These are phyloP conservation scores for Hemileia vastatrix DNA, from an alignment of 1,284 basidiomycete species.

Conservation along the genomic window DNA sequence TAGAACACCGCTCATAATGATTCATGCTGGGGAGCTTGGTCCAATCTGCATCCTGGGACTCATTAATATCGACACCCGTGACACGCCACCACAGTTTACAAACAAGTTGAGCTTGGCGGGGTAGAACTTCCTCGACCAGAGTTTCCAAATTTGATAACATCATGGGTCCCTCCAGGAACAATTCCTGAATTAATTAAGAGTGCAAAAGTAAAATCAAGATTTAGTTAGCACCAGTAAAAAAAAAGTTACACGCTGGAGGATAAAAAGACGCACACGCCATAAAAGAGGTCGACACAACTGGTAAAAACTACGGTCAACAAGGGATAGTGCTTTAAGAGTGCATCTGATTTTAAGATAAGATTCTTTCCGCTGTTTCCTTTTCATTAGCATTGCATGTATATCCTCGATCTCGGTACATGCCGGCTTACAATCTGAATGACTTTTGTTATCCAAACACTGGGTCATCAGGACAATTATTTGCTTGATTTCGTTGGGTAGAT, in stretches of 20 bases:
- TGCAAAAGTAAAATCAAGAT: neutral
- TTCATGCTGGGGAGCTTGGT: neutral
- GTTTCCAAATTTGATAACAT: neutral
- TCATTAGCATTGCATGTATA: too few species aligned
- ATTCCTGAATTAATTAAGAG: neutral
- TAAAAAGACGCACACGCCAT: neutral
- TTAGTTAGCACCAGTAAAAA: too few species aligned
- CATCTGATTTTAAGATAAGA: too few species aligned
- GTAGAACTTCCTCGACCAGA: neutral
- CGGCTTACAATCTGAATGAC: too few species aligned
- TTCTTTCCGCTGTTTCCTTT: too few species aligned
- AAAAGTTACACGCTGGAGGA: neutral
- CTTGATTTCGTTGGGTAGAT: too few species aligned
- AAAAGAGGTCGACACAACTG: constrained; percentile 14
- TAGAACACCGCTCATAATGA: neutral
- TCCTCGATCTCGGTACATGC: too few species aligned
- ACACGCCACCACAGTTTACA: constrained; percentile 11
- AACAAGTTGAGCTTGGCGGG: constrained; percentile 1
- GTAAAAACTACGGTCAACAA: constrained; percentile 10
- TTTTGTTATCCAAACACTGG: too few species aligned
- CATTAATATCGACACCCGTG: neutral
- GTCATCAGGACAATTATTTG: too few species aligned
- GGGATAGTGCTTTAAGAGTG: neutral
- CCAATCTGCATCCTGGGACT: neutral
- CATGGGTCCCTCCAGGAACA: neutral